These are phyloP conservation scores for Collybia sp. DNA, from an alignment of 768 basidiomycete species.

Conservation along the genomic window DNA sequence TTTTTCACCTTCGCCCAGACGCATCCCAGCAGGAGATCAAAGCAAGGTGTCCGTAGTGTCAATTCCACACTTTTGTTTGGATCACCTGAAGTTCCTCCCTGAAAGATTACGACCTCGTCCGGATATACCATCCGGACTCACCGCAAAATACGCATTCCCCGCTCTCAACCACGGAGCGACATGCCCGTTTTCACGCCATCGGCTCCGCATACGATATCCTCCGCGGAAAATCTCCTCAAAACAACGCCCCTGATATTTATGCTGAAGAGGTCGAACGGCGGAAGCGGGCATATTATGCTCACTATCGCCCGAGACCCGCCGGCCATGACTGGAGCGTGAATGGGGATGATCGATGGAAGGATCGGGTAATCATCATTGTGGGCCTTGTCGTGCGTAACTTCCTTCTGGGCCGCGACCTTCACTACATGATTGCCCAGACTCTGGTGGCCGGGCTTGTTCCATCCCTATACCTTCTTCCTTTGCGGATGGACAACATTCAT, in stretches of 20 bases:
- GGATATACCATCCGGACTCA: slow-evolving; percentile 69
- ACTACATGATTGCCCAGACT: slow-evolving; percentile 22
- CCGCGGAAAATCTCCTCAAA: slow-evolving; percentile 25
- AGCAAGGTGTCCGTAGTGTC: slow-evolving; percentile 49
- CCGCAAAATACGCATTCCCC: slow-evolving; percentile 25
- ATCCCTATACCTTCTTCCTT: slow-evolving; percentile 28
- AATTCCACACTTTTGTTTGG: background rate
- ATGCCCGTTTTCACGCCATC: slow-evolving; percentile 61
- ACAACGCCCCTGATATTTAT: slow-evolving; percentile 33
- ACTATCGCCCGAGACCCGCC: slow-evolving; percentile 16
- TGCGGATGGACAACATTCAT: slow-evolving; percentile 39
- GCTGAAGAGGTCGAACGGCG: slow-evolving; percentile 48
- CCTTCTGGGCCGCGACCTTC: background rate
- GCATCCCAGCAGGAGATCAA: slow-evolving; percentile 64
- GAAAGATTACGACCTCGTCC: slow-evolving; percentile 71
- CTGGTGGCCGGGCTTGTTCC: slow-evolving; percentile 43
- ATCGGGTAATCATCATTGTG: slow-evolving; percentile 40
- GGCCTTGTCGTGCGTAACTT: slow-evolving; percentile 36
- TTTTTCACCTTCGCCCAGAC: slow-evolving; percentile 57
- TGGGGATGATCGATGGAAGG: slow-evolving; percentile 45
- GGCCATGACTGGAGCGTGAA: slow-evolving; percentile 10
- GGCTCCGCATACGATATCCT: slow-evolving; percentile 60
- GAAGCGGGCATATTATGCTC: slow-evolving; percentile 34
- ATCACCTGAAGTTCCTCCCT: background rate
- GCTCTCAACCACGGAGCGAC: slow-evolving; percentile 40